These are phyloP conservation scores for Morella rubra DNA, from an alignment of 306 rosid genomes.

Conservation along the genomic window DNA sequence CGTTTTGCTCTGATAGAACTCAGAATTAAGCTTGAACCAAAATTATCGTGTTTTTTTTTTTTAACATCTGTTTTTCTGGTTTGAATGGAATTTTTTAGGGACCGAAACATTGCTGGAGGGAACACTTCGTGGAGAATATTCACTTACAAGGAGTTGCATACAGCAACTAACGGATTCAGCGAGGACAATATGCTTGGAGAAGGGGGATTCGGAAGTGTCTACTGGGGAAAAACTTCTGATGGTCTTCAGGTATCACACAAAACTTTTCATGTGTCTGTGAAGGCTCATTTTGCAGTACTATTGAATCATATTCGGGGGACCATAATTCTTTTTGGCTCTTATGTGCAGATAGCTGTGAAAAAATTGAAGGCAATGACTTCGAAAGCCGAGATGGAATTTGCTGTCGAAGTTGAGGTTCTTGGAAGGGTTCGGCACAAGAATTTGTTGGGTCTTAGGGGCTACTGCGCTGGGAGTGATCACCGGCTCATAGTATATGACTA, in stretches of 20 bases:
- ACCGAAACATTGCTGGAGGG: constrained; percentile 26
- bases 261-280: neutral
- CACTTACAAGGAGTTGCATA: constrained; percentile 77
- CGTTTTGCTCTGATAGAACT: neutral
- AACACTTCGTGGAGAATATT: constrained; percentile 74
- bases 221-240: constrained; percentile 75
- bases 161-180: constrained; percentile 78
- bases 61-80: neutral
- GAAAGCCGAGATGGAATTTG: constrained; percentile 93
- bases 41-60: neutral
- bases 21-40: neutral
- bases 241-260: constrained; percentile 56
- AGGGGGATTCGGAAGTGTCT: constrained; percentile 90
- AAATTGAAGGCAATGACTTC: constrained; percentile 85
- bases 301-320: neutral
- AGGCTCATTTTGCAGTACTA: neutral
- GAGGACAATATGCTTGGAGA: constrained; percentile 81
- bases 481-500: constrained; percentile 86
- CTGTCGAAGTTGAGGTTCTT: constrained; percentile 92
- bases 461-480: constrained; percentile 74
- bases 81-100: neutral
- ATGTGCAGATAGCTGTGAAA: constrained; percentile 78
- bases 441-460: constrained; percentile 76
- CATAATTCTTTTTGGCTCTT: neutral
- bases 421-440: constrained; percentile 92